Percentiles rank a stretch among this genome's conserved stretches.
phyloP scores from a whole-genome alignment of 352 stramenopile species.

The Pythium brachiatum region DNA sequence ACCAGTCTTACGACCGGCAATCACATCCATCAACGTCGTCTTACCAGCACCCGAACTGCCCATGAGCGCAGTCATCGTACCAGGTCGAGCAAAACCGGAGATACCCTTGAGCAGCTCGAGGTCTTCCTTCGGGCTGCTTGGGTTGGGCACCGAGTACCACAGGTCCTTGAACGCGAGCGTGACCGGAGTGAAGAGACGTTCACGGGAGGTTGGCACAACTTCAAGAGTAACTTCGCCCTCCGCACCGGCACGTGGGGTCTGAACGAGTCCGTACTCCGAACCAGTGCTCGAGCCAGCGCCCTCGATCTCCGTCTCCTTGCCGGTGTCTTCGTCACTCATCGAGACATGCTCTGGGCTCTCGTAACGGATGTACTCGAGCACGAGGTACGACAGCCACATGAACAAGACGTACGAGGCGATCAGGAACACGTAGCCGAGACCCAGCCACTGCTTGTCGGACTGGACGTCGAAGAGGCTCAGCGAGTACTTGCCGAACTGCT shows the following conservation, averaged over 20 bases:
- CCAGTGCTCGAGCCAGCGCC: too few relatives aligned
- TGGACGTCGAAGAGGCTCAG: slow-evolving; percentile 22
- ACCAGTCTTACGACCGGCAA: slow-evolving; percentile 90
- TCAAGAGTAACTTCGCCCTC: background rate
- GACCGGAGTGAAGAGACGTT: slow-evolving; percentile 17
- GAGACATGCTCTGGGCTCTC: slow-evolving; percentile 22
- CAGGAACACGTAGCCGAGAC: slow-evolving; percentile 24
- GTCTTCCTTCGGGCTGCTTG: slow-evolving; percentile 22
- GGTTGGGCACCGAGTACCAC: slow-evolving; percentile 39
- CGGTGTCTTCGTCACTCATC: background rate
- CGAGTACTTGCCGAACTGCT: slow-evolving; percentile 22
- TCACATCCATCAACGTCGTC: too few relatives aligned
- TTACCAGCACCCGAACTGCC: slow-evolving; percentile 71
- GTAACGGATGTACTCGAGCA: slow-evolving; percentile 33
- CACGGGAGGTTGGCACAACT: background rate
- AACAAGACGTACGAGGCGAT: slow-evolving; percentile 25
- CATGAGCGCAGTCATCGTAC: slow-evolving; percentile 67
- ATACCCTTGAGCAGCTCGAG: slow-evolving; percentile 60
- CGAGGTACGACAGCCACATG: slow-evolving; percentile 21
- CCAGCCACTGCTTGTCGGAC: slow-evolving; percentile 19
- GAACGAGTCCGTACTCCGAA: background rate
- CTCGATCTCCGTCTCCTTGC: background rate
- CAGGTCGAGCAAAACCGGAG: slow-evolving; percentile 43
- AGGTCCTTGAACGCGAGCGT: slow-evolving; percentile 46
- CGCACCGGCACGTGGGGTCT: background rate